These are phyloP conservation scores for Ophiosphaerella korrae DNA, from an alignment of 2,329 filamentous ascomycete genomes.

Conservation along the genomic window DNA sequence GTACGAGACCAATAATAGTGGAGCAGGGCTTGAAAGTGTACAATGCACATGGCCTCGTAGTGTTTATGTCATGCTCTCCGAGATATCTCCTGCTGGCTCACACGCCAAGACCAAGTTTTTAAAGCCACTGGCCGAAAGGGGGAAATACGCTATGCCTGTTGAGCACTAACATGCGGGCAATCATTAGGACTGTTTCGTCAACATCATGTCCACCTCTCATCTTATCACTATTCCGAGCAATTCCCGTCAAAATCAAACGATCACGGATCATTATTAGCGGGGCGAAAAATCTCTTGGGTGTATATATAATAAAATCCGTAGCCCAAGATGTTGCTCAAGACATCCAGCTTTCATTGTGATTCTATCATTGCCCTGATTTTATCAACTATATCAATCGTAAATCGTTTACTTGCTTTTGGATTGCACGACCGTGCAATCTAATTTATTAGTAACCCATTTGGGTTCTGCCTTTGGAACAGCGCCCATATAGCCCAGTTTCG, in stretches of 20 bases:
- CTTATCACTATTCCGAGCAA: slow-evolving; percentile 7
- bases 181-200: not conserved
- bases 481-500: no score
- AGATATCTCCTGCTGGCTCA: slow-evolving; percentile 2
- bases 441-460: no score
- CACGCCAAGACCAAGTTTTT: not conserved
- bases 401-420: not conserved
- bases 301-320: slow-evolving; percentile 2
- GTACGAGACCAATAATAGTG: slow-evolving; percentile 2
- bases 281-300: not conserved
- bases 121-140: slow-evolving; percentile 1
- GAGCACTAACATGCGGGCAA: not conserved
- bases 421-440: no score
- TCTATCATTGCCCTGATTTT: not conserved
- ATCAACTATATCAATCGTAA: not conserved
- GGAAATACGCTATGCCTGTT: not conserved
- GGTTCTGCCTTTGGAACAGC: no score
- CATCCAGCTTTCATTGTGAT: not conserved
- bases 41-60: not conserved
- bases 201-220: slow-evolving; percentile 1
- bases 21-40: not conserved
- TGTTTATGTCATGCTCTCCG: slow-evolving; percentile 3
- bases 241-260: slow-evolving; percentile 4
- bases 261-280: not conserved
- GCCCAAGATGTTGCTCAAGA: slow-evolving; percentile 1